Conservation (phyloP, 805 yeast species). For the Komagataella phaffii region DNA sequence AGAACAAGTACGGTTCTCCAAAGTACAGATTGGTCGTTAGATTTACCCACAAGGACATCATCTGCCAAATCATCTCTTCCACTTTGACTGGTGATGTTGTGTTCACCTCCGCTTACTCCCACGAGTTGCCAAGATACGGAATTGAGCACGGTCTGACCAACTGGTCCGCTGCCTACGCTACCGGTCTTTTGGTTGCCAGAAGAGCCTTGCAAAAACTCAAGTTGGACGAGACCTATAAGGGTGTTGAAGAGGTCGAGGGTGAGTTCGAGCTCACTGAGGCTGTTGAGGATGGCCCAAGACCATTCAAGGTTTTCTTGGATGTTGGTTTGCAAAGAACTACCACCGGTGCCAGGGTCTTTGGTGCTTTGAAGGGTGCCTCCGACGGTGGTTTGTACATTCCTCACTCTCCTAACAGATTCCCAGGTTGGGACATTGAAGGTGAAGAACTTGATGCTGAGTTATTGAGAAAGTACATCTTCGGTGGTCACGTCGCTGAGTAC, state of each 20-base stretch:
- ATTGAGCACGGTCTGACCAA: conserved; percentile 97
- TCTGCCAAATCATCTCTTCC: conserved; percentile 93
- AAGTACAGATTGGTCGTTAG: conserved; percentile 99
- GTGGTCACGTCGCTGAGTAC: conserved; percentile 99
- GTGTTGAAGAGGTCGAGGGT: conserved; percentile 99
- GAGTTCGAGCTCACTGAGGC: conserved; percentile 98
- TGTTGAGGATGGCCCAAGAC: conserved; percentile 98
- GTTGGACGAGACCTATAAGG: conserved; percentile 93
- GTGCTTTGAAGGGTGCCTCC: conserved; percentile 99
- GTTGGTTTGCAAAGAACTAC: conserved; percentile 99
- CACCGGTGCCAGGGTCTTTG: conserved; percentile 99
- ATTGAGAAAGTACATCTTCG: conserved; percentile 97
- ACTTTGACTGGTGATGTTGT: conserved; percentile 96
- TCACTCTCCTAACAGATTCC: conserved; percentile 99
- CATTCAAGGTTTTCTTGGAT: conserved; percentile 98
- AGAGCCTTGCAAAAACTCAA: conserved; percentile 97
- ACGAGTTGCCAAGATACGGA: conserved; percentile 97
- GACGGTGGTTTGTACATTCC: conserved; percentile 99
- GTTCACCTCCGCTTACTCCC: conserved; percentile 95
- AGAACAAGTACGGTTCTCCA: conserved; percentile 99
- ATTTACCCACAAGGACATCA: conserved; percentile 99
- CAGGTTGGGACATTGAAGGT: conserved; percentile 98
- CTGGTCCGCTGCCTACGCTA: conserved; percentile 99
- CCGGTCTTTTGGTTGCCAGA: conserved; percentile 97
- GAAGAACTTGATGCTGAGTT: conserved; percentile 97